Evolutionary conservation across 371 early-diverging fungal genomes (phyloP).

Genomic region (Nematocida minor): DNA sequence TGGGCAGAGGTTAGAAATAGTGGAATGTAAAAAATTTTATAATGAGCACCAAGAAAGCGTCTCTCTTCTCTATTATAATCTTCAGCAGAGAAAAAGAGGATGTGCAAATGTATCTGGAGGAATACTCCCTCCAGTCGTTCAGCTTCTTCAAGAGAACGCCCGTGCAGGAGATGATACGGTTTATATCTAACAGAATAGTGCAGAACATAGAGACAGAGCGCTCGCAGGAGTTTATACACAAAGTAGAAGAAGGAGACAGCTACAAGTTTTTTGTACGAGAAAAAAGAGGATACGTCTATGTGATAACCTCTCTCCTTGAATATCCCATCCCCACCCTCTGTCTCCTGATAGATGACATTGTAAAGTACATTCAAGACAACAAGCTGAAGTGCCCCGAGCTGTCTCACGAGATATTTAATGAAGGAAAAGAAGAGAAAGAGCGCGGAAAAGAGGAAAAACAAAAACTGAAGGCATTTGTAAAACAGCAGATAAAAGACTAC

Average conservation of each 20-base stretch:
- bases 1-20: neutral
- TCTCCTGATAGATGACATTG: conserved; percentile 53
- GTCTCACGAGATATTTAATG: neutral
- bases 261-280: conserved; percentile 55
- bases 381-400: neutral
- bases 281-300: conserved; percentile 34
- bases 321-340: conserved; percentile 53
- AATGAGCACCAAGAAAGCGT: neutral
- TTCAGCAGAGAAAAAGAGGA: conserved; percentile 16
- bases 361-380: neutral
- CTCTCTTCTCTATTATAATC: conserved; percentile 35
- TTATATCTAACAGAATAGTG: conserved; percentile 45
- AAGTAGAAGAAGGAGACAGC: conserved; percentile 50
- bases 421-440: neutral
- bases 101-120: conserved; percentile 32
- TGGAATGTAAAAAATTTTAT: conserved; percentile 23
- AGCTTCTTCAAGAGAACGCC: conserved; percentile 53
- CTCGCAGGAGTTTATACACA: conserved; percentile 55
- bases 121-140: conserved; percentile 51
- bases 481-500: conserved; percentile 59
- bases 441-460: neutral
- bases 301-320: conserved; percentile 38
- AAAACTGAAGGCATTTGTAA: neutral
- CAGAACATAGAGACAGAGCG: conserved; percentile 48
- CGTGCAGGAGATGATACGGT: conserved; percentile 53